phyloP scores from a whole-genome alignment of 1,284 basidiomycete species.

The Cryptococcus jaspeensis region DNA sequence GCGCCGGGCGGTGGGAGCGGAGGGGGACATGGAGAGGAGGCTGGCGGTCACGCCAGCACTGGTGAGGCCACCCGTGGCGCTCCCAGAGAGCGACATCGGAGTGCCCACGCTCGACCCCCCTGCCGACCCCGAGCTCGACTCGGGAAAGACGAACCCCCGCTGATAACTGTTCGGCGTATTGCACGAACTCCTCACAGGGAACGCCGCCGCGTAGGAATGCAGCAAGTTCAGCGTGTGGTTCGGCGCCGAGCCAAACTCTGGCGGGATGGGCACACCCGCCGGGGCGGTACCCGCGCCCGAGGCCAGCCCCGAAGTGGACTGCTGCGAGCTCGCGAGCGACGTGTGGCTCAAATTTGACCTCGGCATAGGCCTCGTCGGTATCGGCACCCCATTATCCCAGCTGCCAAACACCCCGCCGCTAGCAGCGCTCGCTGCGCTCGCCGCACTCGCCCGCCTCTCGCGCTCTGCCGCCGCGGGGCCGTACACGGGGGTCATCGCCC shows the following conservation, averaged over 20 bases:
- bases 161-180: conserved; percentile 22
- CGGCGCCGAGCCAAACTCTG: conserved; percentile 40
- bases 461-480: not conserved
- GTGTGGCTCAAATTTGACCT: conserved; percentile 40
- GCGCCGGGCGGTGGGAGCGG: too few relatives aligned
- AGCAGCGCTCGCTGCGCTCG: not conserved
- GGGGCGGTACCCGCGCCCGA: not conserved
- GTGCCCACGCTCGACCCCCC: too few relatives aligned
- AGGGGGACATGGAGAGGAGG: too few relatives aligned
- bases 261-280: conserved; percentile 12
- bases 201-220: conserved; percentile 39
- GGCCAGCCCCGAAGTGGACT: not conserved
- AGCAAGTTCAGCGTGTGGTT: conserved; percentile 36
- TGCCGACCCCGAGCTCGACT: not conserved
- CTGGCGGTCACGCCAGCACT: too few relatives aligned
- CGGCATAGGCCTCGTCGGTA: conserved; percentile 22
- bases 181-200: conserved; percentile 31
- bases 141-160: conserved; percentile 22
- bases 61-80: too few relatives aligned
- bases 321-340: conserved; percentile 32
- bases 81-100: too few relatives aligned
- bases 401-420: conserved; percentile 14
- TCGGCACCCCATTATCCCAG: conserved; percentile 24
- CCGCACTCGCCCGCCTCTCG: not conserved
- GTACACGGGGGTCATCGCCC: conserved; percentile 31